Evolutionary conservation across 352 stramenopile genomes (phyloP).

Genomic region (Globisporangium emineosum): DNA sequence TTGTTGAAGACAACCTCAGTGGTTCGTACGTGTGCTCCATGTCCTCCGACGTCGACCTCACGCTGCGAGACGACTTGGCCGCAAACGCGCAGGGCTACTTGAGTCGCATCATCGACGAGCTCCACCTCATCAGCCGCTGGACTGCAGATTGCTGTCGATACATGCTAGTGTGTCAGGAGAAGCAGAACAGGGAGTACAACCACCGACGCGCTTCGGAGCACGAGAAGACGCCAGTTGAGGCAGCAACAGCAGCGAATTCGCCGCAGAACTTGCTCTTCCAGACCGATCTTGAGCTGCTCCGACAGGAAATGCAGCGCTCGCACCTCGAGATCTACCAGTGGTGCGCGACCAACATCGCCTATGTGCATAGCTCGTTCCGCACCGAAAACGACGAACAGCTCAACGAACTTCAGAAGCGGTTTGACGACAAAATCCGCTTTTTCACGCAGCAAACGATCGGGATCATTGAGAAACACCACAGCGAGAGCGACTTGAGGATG

Average conservation of each 20-base stretch:
- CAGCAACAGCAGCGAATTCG: not conserved
- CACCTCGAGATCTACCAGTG: constrained; percentile 28
- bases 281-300: constrained; percentile 36
- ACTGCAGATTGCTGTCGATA: constrained; percentile 19
- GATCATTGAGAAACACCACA: constrained; percentile 23
- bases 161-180: constrained; percentile 12
- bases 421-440: constrained; percentile 35
- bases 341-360: constrained; percentile 29
- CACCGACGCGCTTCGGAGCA: not conserved
- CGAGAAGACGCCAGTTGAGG: not conserved
- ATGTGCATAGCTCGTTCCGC: constrained; percentile 27
- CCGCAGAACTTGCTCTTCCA: constrained; percentile 24
- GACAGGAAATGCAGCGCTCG: constrained; percentile 23
- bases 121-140: constrained; percentile 49
- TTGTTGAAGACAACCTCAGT: constrained; percentile 1
- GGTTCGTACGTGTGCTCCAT: constrained; percentile 33
- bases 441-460: constrained; percentile 27
- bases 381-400: constrained; percentile 25
- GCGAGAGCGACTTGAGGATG: constrained; percentile 21
- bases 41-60: constrained; percentile 36
- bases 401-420: constrained; percentile 22
- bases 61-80: constrained; percentile 26
- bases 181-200: not conserved
- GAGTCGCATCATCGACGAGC: constrained; percentile 48
- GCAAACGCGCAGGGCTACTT: constrained; percentile 42